phyloP scores from a whole-genome alignment of 2,329 filamentous ascomycete species.

The Claviceps lovelessii region DNA sequence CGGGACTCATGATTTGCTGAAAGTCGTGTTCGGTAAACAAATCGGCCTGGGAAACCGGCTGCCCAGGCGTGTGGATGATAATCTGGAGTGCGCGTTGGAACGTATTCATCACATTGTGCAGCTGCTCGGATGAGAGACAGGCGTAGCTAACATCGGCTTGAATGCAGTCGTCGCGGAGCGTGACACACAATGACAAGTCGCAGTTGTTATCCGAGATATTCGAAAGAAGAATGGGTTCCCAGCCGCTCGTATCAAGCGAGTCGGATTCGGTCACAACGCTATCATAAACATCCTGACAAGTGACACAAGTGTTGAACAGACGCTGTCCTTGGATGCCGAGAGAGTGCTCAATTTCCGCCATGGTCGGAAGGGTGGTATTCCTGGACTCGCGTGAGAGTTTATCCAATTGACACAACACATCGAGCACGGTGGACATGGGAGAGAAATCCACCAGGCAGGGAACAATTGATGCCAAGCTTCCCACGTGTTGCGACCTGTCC shows the following conservation, averaged over 20 bases:
- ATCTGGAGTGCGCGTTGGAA: conserved; percentile 38
- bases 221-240: conserved; percentile 6
- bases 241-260: conserved; percentile 4
- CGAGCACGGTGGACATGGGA: conserved; percentile 17
- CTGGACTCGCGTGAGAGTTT: conserved; percentile 11
- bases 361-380: conserved; percentile 29
- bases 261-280: conserved; percentile 7
- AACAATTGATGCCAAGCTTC: conserved; percentile 29
- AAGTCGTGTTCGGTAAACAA: conserved; percentile 42
- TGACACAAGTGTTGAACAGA: conserved; percentile 38
- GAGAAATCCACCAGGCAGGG: conserved; percentile 22
- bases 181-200: conserved; percentile 31
- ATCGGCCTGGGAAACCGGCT: conserved; percentile 31
- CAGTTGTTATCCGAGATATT: conserved; percentile 20
- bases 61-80: conserved; percentile 28
- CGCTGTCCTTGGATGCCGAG: conserved; percentile 26
- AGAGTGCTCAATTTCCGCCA: conserved; percentile 32
- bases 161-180: conserved; percentile 26
- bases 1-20: conserved; percentile 38
- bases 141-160: conserved; percentile 30
- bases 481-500: conserved; percentile 28
- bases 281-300: conserved; percentile 27
- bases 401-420: conserved; percentile 19
- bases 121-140: conserved; percentile 28
- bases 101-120: conserved; percentile 33